Evolutionary conservation across 2,329 filamentous ascomycete genomes (phyloP), one percentile per base, ranked within the genome.

Genomic region (Alternaria tenuissima): DNA sequence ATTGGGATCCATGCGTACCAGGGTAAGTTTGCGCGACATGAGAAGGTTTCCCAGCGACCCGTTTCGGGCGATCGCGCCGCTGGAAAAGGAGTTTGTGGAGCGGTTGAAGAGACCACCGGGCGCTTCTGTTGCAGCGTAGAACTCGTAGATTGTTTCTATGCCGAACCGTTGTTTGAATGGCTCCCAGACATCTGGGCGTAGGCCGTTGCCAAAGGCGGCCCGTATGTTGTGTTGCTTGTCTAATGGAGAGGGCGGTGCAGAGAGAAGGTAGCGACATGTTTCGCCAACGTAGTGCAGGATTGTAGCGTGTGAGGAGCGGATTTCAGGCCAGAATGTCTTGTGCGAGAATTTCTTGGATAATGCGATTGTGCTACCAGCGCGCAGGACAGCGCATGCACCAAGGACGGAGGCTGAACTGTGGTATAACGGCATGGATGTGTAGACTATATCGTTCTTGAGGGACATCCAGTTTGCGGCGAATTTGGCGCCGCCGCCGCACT

Each of bases 31-130:
- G 54, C 88, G 79, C 34, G 81, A 81, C 57, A 86, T 78, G 4
- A 84, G 65, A 28, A 80, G 73, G 0, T 89, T 83, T 28, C 84
- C 76, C 24, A 93, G 66, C 1, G 85, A 78, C 2, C 91, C 91
- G 67, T 91, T 89, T 65, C 92, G 88, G 0, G 90, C 91, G 3
- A 94, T 89, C 22, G 86, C 83, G n/a, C 86, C 84, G 2, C 85
- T 68, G 82, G 24, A 86, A 81, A 78, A 88, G 90, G 46, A 86
- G 84, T 46, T 90, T 87, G 49, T 62, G 18, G 64, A 70, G 52
- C 63, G 63, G 58, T 78, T 91, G 59, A 86, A 79, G 24, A 93
- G 79, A 0, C 79, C 78, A 62, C 91, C 83, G 26, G 91, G 83
- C 14, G 89, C 88, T 78, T 81, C 79, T 2, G 78, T 81, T 2